Evolutionary conservation across 257 asterid species (phyloP).

Genomic region (Solanum gandarillasii): DNA sequence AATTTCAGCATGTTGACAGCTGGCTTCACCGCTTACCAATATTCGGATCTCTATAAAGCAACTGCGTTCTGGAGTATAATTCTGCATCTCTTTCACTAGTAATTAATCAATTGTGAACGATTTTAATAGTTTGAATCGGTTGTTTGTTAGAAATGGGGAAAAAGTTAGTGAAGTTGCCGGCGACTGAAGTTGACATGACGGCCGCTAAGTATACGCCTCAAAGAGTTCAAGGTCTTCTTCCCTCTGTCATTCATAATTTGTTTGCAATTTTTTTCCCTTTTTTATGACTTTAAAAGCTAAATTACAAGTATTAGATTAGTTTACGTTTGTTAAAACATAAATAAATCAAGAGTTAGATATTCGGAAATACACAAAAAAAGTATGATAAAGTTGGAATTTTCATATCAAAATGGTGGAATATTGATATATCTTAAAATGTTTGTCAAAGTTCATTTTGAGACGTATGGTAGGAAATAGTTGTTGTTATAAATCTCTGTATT

Average conservation of each 20-base stretch:
- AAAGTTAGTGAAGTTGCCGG: constrained; percentile 75
- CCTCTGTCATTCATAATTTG: neutral
- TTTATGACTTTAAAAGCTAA: neutral
- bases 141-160: constrained; percentile 34
- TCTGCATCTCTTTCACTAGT: neutral
- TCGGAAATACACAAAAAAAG: neutral
- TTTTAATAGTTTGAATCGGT: neutral
- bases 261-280: neutral
- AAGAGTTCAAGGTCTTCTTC: constrained; percentile 55
- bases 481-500: neutral
- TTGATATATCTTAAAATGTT: no score
- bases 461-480: neutral
- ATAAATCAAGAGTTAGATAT: neutral
- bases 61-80: neutral
- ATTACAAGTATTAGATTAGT: neutral
- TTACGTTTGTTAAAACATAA: neutral
- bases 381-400: neutral
- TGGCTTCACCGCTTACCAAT: neutral
- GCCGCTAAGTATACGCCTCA: constrained; percentile 43
- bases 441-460: neutral
- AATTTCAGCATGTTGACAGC: neutral
- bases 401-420: neutral
- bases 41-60: neutral
- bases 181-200: constrained; percentile 57
- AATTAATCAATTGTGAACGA: neutral